Evolutionary conservation across 2,329 filamentous ascomycete species (phyloP).

Genomic region (Fusarium metavorans): DNA sequence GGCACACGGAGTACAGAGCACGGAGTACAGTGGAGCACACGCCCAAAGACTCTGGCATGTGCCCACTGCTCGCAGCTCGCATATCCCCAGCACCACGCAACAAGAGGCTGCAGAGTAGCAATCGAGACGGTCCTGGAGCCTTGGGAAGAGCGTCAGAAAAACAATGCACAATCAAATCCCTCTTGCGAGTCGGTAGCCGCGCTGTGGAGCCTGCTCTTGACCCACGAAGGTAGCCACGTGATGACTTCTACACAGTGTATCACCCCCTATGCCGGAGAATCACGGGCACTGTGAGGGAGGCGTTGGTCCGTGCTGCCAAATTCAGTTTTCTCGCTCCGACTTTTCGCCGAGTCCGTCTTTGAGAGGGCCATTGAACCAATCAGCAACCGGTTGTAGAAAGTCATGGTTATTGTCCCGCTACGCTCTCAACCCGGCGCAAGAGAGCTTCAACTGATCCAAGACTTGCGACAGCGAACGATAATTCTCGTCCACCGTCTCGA

Average conservation of each 20-base stretch:
- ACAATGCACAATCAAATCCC: slow-evolving; percentile 40
- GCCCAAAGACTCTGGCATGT: slow-evolving; percentile 46
- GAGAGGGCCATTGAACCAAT: slow-evolving; percentile 41
- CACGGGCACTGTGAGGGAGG: slow-evolving; percentile 42
- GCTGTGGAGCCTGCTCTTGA: slow-evolving; percentile 42
- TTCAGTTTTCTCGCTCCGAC: slow-evolving; percentile 34
- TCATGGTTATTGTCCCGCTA: slow-evolving; percentile 18
- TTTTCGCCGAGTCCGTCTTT: slow-evolving; percentile 42
- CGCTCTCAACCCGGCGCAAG: slow-evolving; percentile 19
- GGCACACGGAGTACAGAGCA: slow-evolving; percentile 39
- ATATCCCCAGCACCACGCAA: slow-evolving; percentile 33
- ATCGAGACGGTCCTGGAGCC: slow-evolving; percentile 17
- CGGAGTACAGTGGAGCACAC: slow-evolving; percentile 47
- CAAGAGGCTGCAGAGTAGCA: slow-evolving; percentile 13
- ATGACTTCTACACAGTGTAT: slow-evolving; percentile 46
- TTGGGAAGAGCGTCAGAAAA: slow-evolving; percentile 25
- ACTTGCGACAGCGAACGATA: slow-evolving; percentile 17
- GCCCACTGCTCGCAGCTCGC: slow-evolving; percentile 41
- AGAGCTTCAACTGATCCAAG: slow-evolving; percentile 31
- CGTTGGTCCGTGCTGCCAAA: slow-evolving; percentile 35
- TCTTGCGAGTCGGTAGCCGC: slow-evolving; percentile 35
- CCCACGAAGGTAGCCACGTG: slow-evolving; percentile 53
- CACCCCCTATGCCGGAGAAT: slow-evolving; percentile 7
- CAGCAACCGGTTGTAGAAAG: slow-evolving; percentile 18
- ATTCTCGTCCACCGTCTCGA: slow-evolving; percentile 1